Base-by-base conservation (phyloP, 1,284 basidiomycete genomes). In the Cutaneotrichosporon cavernicola region DNA sequence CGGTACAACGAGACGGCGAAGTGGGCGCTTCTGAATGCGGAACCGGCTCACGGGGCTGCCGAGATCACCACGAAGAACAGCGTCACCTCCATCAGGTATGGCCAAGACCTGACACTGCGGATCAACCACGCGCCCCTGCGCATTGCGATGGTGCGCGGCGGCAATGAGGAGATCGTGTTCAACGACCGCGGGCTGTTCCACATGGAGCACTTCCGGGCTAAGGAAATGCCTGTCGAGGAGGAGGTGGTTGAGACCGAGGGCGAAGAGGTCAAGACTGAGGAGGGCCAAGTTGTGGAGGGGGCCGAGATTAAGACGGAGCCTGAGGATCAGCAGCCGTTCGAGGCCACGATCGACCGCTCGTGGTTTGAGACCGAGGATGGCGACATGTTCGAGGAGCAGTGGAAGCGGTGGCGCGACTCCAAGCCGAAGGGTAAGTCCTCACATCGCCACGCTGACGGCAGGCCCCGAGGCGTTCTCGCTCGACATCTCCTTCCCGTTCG, bases 151-250 rank as follows among this genome's bases (percentile, higher is more conserved):
- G 82, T 86, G 55, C 85, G 89, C 47, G 84, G 87, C 64, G 92
- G 90, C 7, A 87, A 86, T 71, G 88, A 90, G 63, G 90, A 97
- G 74, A 85, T 98, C 62, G 87, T 95, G 4, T 82, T 99, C 60
- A 99, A 99, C 74, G 92, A 92, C 11, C 85, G 89, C 50, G 90
- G 90, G 0, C 84, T 99, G 32, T 83, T 99, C 70, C 94, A 99
- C 76, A 94, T 99, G 92, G 97, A 99, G 77, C 97, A 99, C 80
- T 98, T 93, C 84, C 86, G 93, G 62, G 84, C 83, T 38, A 92
- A 92, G 80, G 77, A 84, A 63, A 56, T 69, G 8, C 69, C 72
- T 56, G 59, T 69, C 8, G 70, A 73, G 58, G 66, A 69, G 2
- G 76, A 79, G 56, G 64, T 70, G 34, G 74, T 71, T 6, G 77